Base-by-base conservation (phyloP, 441 rosid species). In the Euphorbia celastroides region DNA sequence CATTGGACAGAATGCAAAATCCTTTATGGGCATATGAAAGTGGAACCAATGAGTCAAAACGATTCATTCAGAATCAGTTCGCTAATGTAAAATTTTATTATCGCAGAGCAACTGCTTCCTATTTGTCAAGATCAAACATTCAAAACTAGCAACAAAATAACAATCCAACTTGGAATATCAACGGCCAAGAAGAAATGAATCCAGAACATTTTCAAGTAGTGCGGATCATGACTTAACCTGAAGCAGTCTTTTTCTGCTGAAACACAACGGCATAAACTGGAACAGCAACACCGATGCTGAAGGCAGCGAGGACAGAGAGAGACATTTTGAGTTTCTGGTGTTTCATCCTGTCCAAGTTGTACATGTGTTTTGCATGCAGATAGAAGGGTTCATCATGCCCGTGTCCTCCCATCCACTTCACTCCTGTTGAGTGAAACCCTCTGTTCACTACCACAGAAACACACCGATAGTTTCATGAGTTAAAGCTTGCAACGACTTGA, bases 321-420 rank as follows among this genome's bases (percentile, higher is more conserved):
- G 96, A 72, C 89, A 91, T 88, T 82, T 84, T 93, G 76, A 93
- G 79, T 59, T 28, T 80, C 79, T 88, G 99, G 74, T 80, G 52
- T 65, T 84, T 88, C 96, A 93, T 91, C 74, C 88, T 84, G 78
- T 89, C 97, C 92, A 91, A 79, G 80, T 93, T 91, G 86, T 93
- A 93, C 99, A 93, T 91, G 83, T 91, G 96, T 83, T 93, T 91
- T 0, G 97, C 88, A 65, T 93, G 96, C 8, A 93, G 73, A 77
- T 91, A 91, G 76, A 56, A 84, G 23, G 86, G 89, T 63, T 91
- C 92, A 2, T 86, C 86, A 52, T 91, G 88, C 11, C 83, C 92
- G 69, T 86, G 90, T 66, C 95, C 96, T 10, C 94, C 87, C 96
- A 91, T 91, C 68, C 79, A 80, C 86, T 89, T 91, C 80, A 78